Percentiles rank a stretch among this genome's conserved stretches.
Conservation (phyloP, 208 protist genomes). For the Strigomonas galati region DNA sequence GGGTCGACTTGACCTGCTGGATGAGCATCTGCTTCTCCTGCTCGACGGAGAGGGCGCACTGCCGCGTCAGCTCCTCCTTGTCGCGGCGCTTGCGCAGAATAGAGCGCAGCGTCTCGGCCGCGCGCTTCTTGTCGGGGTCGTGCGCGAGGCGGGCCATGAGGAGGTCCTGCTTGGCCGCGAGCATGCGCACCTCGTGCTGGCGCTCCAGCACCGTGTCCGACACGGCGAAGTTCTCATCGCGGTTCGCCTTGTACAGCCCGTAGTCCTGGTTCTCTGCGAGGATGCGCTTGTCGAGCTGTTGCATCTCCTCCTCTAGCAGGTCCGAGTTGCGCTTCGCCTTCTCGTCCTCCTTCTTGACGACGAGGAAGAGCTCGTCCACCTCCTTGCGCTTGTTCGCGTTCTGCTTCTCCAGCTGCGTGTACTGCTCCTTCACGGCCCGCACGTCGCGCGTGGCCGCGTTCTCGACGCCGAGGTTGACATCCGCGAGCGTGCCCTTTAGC, state of each 20-base stretch:
- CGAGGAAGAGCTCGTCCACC: conserved; percentile 82
- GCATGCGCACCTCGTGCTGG: conserved; percentile 77
- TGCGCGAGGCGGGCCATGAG: conserved; percentile 71
- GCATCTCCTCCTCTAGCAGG: conserved; percentile 74
- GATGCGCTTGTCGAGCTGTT: conserved; percentile 71
- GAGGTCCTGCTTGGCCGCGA: conserved; percentile 81
- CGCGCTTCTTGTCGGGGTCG: conserved; percentile 75
- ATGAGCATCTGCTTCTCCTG: conserved; percentile 83
- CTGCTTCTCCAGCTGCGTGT: conserved; percentile 55
- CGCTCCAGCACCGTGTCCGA: conserved; percentile 75
- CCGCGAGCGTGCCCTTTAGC: conserved; percentile 73
- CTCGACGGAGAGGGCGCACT: conserved; percentile 80
- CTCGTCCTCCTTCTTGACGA: conserved; percentile 68
- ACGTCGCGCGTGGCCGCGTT: conserved; percentile 57
- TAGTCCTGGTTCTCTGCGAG: conserved; percentile 77
- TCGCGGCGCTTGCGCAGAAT: conserved; percentile 77
- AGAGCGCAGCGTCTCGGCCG: conserved; percentile 57
- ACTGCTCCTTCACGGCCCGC: conserved; percentile 65
- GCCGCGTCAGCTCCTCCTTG: conserved; percentile 59
- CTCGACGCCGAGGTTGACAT: conserved; percentile 84
- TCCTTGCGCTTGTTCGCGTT: conserved; percentile 64
- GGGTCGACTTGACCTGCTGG: conserved; percentile 70
- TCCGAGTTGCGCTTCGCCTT: conserved; percentile 61
- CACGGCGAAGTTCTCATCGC: conserved; percentile 70
- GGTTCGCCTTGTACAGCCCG: conserved; percentile 58